phyloP scores from a whole-genome alignment of 1,284 basidiomycete species.

The Leccinum insolens region DNA sequence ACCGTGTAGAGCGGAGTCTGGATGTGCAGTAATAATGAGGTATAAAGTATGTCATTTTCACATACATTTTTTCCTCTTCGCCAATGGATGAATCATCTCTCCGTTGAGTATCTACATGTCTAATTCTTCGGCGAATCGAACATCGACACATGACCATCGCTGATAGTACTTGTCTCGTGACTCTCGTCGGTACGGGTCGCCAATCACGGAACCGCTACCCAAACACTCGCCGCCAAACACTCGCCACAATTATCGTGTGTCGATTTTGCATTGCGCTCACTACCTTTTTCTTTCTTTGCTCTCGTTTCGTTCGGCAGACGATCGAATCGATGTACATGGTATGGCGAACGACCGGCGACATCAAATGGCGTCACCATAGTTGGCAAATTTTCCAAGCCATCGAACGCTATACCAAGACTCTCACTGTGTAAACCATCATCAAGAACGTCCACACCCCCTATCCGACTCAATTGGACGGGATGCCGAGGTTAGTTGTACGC shows the following conservation, averaged over 20 bases:
- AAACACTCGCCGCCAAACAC: no score
- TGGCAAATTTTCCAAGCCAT: slow-evolving; percentile 77
- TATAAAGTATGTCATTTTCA: no score
- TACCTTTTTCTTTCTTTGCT: neutral
- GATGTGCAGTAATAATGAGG: no score
- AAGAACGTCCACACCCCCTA: slow-evolving; percentile 43
- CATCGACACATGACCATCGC: no score
- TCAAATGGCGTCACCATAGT: slow-evolving; percentile 73
- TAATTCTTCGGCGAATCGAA: no score
- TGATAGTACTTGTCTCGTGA: no score
- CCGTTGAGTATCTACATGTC: neutral
- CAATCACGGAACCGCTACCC: no score
- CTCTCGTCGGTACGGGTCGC: no score
- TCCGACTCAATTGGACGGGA: slow-evolving; percentile 19
- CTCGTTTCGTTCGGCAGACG: slow-evolving; percentile 45
- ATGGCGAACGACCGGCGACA: slow-evolving; percentile 71
- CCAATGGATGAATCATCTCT: neutral
- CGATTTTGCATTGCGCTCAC: neutral
- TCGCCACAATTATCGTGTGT: neutral
- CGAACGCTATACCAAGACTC: slow-evolving; percentile 55
- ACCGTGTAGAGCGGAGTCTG: neutral
- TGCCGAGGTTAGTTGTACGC: slow-evolving; percentile 15
- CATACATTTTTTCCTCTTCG: no score
- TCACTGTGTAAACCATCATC: slow-evolving; percentile 62
- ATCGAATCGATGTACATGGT: slow-evolving; percentile 70